Percentiles rank a stretch among this genome's conserved stretches.
phyloP scores from a whole-genome alignment of 306 rosid species.

The Argentina anserina region DNA sequence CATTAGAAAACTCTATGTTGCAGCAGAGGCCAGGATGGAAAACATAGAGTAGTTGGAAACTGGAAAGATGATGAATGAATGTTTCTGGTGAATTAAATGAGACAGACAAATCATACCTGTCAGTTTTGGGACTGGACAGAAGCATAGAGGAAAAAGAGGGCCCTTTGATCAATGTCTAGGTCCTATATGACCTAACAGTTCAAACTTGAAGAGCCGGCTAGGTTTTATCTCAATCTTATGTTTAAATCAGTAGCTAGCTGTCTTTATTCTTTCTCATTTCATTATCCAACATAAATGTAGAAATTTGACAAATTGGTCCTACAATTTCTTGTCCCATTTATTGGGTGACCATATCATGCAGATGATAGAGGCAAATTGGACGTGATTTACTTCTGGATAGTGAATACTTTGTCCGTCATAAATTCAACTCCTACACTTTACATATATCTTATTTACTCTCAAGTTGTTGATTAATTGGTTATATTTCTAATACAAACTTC shows the following conservation, averaged over 20 bases:
- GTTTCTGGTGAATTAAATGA: constrained; percentile 28
- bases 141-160: constrained; percentile 5
- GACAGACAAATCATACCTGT: constrained; percentile 26
- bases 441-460: background rate
- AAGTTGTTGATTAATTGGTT: background rate
- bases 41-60: background rate
- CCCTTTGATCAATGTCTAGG: background rate
- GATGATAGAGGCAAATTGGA: constrained; percentile 24
- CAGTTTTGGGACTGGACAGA: constrained; percentile 31
- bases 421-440: background rate
- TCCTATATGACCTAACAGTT: constrained; percentile 14
- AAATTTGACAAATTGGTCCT: constrained; percentile 28
- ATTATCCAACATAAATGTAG: background rate
- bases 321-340: constrained; percentile 11
- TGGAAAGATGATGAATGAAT: constrained; percentile 20
- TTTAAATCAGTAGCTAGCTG: background rate
- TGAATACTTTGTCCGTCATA: constrained; percentile 9
- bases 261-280: background rate
- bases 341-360: constrained; percentile 1
- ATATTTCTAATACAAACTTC: background rate
- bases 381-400: background rate
- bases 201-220: background rate
- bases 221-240: background rate
- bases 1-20: constrained; percentile 33
- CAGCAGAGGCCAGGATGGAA: constrained; percentile 12